phyloP scores from a whole-genome alignment of 306 rosid genomes.

The Gynostemma pentaphyllum region DNA sequence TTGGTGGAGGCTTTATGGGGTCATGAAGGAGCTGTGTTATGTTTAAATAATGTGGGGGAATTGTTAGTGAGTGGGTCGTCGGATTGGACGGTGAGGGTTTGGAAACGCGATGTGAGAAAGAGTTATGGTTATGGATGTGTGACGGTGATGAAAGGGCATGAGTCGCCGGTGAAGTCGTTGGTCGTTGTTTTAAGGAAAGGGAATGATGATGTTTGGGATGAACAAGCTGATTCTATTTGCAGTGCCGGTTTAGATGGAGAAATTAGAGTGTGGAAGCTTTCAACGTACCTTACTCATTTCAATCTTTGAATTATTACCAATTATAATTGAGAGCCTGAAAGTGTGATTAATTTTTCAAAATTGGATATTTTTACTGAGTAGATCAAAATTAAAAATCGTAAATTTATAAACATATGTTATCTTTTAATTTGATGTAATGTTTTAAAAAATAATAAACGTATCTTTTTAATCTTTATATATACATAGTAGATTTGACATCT shows the following conservation, averaged over 20 bases:
- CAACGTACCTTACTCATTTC: too few relatives aligned
- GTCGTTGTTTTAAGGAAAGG: conserved; percentile 15
- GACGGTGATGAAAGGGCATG: conserved; percentile 39
- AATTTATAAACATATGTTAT: too few relatives aligned
- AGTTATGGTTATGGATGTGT: conserved; percentile 22
- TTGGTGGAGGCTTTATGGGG: conserved; percentile 27
- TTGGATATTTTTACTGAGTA: too few relatives aligned
- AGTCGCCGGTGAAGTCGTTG: conserved; percentile 49
- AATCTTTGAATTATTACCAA: background rate
- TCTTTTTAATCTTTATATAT: too few relatives aligned
- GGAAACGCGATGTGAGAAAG: conserved; percentile 18
- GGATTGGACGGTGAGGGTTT: conserved; percentile 56
- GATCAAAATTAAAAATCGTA: too few relatives aligned
- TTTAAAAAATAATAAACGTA: too few relatives aligned
- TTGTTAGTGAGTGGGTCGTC: conserved; percentile 45
- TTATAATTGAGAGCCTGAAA: too few relatives aligned
- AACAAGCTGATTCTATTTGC: conserved; percentile 19
- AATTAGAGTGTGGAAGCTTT: conserved; percentile 35
- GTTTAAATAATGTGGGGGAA: conserved; percentile 25
- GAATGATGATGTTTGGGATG: too few relatives aligned
- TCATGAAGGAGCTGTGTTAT: conserved; percentile 40
- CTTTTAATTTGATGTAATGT: too few relatives aligned
- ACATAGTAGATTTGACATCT: too few relatives aligned
- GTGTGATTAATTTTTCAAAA: too few relatives aligned
- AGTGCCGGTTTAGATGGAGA: conserved; percentile 57